Evolutionary conservation across 1,139 yeast genomes (phyloP).

Genomic region (Hanseniaspora uvarum): DNA sequence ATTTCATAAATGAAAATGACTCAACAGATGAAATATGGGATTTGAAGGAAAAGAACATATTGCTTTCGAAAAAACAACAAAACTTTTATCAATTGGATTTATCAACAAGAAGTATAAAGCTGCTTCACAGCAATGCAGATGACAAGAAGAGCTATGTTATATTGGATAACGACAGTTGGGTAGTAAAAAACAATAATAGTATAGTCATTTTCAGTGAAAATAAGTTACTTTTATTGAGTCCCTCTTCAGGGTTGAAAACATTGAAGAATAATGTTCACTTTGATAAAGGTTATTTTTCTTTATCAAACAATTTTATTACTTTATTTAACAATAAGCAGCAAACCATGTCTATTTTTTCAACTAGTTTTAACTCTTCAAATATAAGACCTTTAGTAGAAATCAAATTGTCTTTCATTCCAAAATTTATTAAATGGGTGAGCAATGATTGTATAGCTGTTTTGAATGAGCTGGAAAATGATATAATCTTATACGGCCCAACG

Average conservation of each 20-base stretch:
- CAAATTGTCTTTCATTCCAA: constrained; percentile 34
- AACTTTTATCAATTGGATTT: constrained; percentile 7
- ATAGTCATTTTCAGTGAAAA: constrained; percentile 6
- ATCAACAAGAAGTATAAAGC: not conserved
- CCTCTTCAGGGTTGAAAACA: not conserved
- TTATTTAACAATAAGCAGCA: constrained; percentile 36
- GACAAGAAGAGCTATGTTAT: not conserved
- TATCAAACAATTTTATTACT: constrained; percentile 37
- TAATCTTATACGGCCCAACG: constrained; percentile 63
- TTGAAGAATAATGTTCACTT: constrained; percentile 1
- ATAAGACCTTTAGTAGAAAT: constrained; percentile 45
- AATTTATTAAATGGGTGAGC: constrained; percentile 68
- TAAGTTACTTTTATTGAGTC: not conserved
- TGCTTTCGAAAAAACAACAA: constrained; percentile 12
- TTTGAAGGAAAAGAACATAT: constrained; percentile 8
- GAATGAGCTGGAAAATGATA: constrained; percentile 49
- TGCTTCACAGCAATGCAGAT: not conserved
- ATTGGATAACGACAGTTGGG: constrained; percentile 7
- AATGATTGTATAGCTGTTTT: constrained; percentile 59
- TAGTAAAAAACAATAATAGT: constrained; percentile 1
- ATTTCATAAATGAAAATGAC: constrained; percentile 13
- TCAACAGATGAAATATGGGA: constrained; percentile 14
- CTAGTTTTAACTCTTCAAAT: constrained; percentile 29
- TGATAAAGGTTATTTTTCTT: constrained; percentile 14
- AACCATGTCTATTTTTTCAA: not conserved